These are phyloP conservation scores for Myxozyma nipponensis DNA, from an alignment of 805 yeast species.

Conservation along the genomic window DNA sequence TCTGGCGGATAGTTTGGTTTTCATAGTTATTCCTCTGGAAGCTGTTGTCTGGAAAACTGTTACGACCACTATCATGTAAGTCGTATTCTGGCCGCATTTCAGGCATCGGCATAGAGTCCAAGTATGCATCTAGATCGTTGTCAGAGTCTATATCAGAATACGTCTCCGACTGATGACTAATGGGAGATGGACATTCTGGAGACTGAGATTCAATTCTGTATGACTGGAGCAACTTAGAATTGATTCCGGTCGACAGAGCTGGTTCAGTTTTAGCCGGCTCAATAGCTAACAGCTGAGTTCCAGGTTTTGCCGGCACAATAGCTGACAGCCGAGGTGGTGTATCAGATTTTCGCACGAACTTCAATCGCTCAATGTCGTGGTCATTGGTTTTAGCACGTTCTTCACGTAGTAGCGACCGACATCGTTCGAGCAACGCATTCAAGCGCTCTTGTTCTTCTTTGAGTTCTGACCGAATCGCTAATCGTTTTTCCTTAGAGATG, in stretches of 20 bases:
- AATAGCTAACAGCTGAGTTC: too few species aligned
- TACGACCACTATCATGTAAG: too few species aligned
- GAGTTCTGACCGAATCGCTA: not conserved
- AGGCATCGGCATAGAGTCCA: not conserved
- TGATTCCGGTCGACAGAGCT: not conserved
- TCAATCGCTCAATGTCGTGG: not conserved
- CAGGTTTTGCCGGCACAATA: too few species aligned
- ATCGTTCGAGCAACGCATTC: slow-evolving; percentile 6
- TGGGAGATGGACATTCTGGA: too few species aligned
- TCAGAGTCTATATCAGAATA: not conserved
- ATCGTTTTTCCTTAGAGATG: not conserved
- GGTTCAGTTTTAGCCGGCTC: not conserved
- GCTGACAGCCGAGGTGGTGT: not conserved
- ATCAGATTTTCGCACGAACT: not conserved
- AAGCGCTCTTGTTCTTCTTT: slow-evolving; percentile 13
- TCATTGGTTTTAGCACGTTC: not conserved
- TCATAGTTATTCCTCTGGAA: not conserved
- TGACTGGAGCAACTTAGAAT: too few species aligned
- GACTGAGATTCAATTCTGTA: too few species aligned
- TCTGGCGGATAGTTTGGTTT: not conserved
- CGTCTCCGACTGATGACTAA: too few species aligned
- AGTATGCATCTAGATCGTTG: not conserved
- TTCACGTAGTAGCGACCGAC: slow-evolving; percentile 1
- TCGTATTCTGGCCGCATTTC: not conserved
- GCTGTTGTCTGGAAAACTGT: too few species aligned